Conservation (phyloP, 306 rosid genomes). For the Mucuna pruriens region DNA sequence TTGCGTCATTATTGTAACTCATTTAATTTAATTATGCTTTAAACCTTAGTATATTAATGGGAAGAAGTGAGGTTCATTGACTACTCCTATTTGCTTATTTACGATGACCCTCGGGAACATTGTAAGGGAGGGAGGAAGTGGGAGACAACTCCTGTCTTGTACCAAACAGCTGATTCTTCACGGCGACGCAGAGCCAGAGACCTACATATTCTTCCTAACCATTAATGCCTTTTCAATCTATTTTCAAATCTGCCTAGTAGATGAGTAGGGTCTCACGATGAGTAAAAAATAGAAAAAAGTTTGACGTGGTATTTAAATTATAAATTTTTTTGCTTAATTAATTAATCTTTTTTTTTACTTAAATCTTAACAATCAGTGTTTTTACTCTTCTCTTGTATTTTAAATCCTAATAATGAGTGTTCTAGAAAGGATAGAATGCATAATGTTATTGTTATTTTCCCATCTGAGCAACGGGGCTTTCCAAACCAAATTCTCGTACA, state of each 20-base stretch:
- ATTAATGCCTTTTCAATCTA: slow-evolving; percentile 3
- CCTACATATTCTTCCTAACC: slow-evolving; percentile 38
- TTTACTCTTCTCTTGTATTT: too few relatives aligned
- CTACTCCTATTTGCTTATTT: slow-evolving; percentile 10
- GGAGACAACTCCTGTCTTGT: slow-evolving; percentile 40
- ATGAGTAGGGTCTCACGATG: neutral
- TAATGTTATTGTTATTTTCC: slow-evolving; percentile 14
- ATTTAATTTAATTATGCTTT: neutral
- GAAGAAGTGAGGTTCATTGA: neutral
- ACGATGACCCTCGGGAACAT: slow-evolving; percentile 35
- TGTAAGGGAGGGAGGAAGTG: slow-evolving; percentile 21
- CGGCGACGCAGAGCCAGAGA: slow-evolving; percentile 39
- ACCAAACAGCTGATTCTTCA: slow-evolving; percentile 46
- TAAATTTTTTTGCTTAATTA: too few relatives aligned
- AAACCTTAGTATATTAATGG: neutral
- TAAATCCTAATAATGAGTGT: too few relatives aligned
- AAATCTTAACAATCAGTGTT: too few relatives aligned
- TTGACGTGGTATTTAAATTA: neutral
- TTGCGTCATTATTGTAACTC: neutral
- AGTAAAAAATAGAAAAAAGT: too few relatives aligned
- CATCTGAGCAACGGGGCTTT: neutral
- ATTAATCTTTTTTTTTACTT: too few relatives aligned
- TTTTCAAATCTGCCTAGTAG: slow-evolving; percentile 12
- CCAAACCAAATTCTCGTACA: neutral
- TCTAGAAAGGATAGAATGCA: too few relatives aligned